Conservation (phyloP, 2,329 filamentous ascomycete species). For the Xylaria multiplex region DNA sequence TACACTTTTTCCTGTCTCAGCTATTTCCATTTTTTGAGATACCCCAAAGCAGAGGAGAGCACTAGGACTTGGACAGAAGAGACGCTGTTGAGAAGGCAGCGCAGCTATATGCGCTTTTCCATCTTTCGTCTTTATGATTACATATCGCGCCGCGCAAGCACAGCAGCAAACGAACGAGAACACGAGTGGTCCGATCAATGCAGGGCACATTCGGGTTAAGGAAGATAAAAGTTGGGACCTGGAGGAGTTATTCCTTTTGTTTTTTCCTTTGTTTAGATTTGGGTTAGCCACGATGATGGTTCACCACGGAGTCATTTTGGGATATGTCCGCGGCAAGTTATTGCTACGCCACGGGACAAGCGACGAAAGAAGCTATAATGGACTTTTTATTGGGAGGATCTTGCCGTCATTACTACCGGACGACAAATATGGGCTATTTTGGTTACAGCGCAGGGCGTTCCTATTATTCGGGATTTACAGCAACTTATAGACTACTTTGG, state of each 20-base stretch:
- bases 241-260: slow-evolving; percentile 25
- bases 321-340: slow-evolving; percentile 9
- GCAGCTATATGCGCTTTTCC: slow-evolving; percentile 30
- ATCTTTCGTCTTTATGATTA: slow-evolving; percentile 27
- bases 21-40: slow-evolving; percentile 47
- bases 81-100: slow-evolving; percentile 36
- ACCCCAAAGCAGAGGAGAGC: slow-evolving; percentile 44
- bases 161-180: slow-evolving; percentile 33
- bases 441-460: slow-evolving; percentile 34
- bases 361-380: slow-evolving; percentile 27
- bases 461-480: slow-evolving; percentile 21
- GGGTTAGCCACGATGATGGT: neutral
- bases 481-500: slow-evolving; percentile 35
- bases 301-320: neutral
- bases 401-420: slow-evolving; percentile 5
- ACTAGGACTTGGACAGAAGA: slow-evolving; percentile 38
- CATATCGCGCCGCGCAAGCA: slow-evolving; percentile 37
- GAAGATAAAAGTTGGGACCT: slow-evolving; percentile 37
- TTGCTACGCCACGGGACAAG: neutral
- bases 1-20: slow-evolving; percentile 46
- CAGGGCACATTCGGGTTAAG: slow-evolving; percentile 25
- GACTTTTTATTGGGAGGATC: slow-evolving; percentile 12
- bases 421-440: slow-evolving; percentile 20
- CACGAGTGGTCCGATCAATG: slow-evolving; percentile 27
- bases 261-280: slow-evolving; percentile 31